Evolutionary conservation across 192 early-diverging fungal species (phyloP), one percentile per base, ranked within the genome.

Genomic region (Podila verticillata): DNA sequence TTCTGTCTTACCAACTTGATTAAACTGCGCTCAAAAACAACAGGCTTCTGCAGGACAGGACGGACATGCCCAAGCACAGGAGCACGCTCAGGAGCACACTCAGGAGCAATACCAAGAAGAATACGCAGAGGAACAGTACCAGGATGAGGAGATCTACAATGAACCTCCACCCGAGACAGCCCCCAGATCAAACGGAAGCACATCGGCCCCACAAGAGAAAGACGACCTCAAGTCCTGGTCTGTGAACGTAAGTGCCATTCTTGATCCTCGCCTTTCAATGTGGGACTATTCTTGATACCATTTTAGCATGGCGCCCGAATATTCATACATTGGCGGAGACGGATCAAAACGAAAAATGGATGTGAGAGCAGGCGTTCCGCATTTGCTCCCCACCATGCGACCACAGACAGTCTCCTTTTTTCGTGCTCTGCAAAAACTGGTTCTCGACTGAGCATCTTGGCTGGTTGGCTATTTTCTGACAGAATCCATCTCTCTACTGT

Each of bases 151-250:
- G 7, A 56, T 61, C 20, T 67, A 62, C 31, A 32, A 68, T 2
- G 51, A 68, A 28, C 65, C 47, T 28, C 73, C 28, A 60, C 59
- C 36, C 31, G 72, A 73, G 26, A 48, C 63, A 7, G 30, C 47
- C 22, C 72, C 80, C 44, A 63, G 48, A 66, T 72, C 68, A 47
- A 82, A 57, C 28, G 66, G 66, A n/a, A 68, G 61, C 32, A 48
- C 58, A 20, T 72, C 68, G 44, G 63, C 36, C 6, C 48, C 70
- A 7, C 57, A 67, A 49, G 77, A 80, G 29, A 80, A 72, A 36
- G 79, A 78, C 68, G 85, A 87, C 32, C 74, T 74, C 34, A 82
- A 84, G 36, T 84, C 83, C 26, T 89, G 89, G 89, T 74, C 72
- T 31, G 85, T 89, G 19, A 68, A 74, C 63, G 80, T 82, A 85